These are phyloP conservation scores for Colletotrichum caudatum DNA, from an alignment of 2,329 filamentous ascomycete species.

Conservation along the genomic window DNA sequence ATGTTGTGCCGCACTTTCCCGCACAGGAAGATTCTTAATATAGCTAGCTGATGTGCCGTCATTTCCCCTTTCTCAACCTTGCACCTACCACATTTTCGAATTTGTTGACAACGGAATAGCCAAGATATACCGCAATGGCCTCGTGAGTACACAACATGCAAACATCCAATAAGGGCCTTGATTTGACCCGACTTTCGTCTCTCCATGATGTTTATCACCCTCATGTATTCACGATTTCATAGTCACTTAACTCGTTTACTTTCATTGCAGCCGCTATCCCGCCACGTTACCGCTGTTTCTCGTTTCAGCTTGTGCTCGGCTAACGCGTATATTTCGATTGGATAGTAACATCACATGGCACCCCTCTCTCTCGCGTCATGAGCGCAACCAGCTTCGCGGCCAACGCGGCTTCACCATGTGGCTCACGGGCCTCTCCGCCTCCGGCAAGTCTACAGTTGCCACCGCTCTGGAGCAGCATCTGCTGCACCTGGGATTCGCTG, in stretches of 20 bases:
- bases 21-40: not conserved
- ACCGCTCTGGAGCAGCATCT: conserved; percentile 97
- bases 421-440: conserved; percentile 96
- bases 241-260: not conserved
- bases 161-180: not conserved
- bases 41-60: not conserved
- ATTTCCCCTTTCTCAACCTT: not conserved
- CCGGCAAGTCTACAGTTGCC: conserved; percentile 96
- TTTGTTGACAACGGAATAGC: not conserved
- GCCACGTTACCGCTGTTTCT: not conserved
- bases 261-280: not conserved
- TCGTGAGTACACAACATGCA: conserved; percentile 43
- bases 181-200: not conserved
- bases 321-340: conserved; percentile 1
- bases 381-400: conserved; percentile 80
- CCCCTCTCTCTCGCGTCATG: conserved; percentile 80
- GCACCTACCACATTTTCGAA: not conserved
- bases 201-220: not conserved
- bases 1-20: not conserved
- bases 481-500: conserved; percentile 82
- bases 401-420: conserved; percentile 96
- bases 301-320: not conserved
- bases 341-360: conserved; percentile 92
- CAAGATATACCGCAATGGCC: conserved; percentile 46
- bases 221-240: not conserved